Conservation (phyloP, 352 stramenopile genomes). For the Elongisporangium anandrum region DNA sequence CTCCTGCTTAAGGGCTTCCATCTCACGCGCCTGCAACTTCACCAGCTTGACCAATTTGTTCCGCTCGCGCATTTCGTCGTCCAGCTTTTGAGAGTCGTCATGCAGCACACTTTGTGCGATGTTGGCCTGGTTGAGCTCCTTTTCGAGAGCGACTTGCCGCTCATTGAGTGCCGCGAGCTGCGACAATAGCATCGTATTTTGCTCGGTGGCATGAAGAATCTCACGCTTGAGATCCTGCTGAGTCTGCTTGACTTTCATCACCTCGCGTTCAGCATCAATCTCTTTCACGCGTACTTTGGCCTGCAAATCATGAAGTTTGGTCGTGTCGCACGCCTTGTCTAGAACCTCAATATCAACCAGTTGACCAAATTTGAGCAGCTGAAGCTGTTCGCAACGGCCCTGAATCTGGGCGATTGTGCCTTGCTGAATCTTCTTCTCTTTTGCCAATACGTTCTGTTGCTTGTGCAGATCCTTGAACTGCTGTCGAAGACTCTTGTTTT, state of each 20-base stretch:
- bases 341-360: slow-evolving; percentile 86
- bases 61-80: slow-evolving; percentile 83
- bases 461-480: slow-evolving; percentile 89
- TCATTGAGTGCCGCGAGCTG: slow-evolving; percentile 71
- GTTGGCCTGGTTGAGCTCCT: slow-evolving; percentile 73
- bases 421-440: slow-evolving; percentile 75
- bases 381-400: slow-evolving; percentile 70
- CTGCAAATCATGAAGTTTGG: slow-evolving; percentile 61
- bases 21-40: slow-evolving; percentile 88
- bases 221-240: slow-evolving; percentile 61
- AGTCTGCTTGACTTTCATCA: slow-evolving; percentile 38
- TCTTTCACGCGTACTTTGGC: slow-evolving; percentile 71
- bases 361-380: slow-evolving; percentile 78
- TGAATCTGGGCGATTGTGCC: slow-evolving; percentile 59
- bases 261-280: slow-evolving; percentile 52
- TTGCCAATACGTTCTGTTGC: slow-evolving; percentile 76
- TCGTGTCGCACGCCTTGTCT: slow-evolving; percentile 82
- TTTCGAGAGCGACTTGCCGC: slow-evolving; percentile 79
- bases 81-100: slow-evolving; percentile 41
- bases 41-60: slow-evolving; percentile 88
- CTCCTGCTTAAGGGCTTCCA: slow-evolving; percentile 90
- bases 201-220: slow-evolving; percentile 77
- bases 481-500: slow-evolving; percentile 83
- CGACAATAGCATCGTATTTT: slow-evolving; percentile 83
- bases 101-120: slow-evolving; percentile 37